Evolutionary conservation across 2,329 filamentous ascomycete genomes (phyloP), one percentile per base, ranked within the genome.

Genomic region (Pseudodiploospora longispora): DNA sequence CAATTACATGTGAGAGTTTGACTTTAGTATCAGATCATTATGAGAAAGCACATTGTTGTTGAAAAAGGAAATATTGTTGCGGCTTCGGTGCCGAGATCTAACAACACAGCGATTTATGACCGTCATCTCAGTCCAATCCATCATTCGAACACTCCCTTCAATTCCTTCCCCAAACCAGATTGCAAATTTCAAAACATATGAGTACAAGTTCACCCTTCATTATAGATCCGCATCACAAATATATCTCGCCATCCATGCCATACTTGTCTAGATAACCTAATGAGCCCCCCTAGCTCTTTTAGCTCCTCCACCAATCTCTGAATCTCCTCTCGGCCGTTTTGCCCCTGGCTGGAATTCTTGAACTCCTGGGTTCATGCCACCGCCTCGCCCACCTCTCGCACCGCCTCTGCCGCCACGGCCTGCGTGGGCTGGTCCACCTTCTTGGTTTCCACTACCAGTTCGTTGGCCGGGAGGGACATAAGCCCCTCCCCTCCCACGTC

Each of bases 321-420:
- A 65, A 43, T 81, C 77, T 40, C 78, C 75, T 42, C 77, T 66
- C 10, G 74, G 69, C 29, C 77, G 68, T 61, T 81, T 80, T 51
- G 69, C 75, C 4, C 76, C 75, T 6, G 74, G 71, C 36, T 78
- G 76, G 52, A 78, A 74, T 45, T 81, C 79, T 40, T 70, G 65
- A 7, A 72, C 76, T 9, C 62, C 63, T 1, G 72, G 69, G 50
- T 76, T 80, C 52, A 80, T 53, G 8, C 47, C 64, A 44, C 19
- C 19, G 8, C 61, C 61, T 27, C 72, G 66, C 30, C 67, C 63
- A 27, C 66, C 66, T 35, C 66, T 53, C 10, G 52, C 56, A 38
- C 65, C 69, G 28, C 73, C 71, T 37, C 74, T 66, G 38, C 64
- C 61, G 40, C 66, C 59, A 27, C 67, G 54, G 12, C 62, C 50